phyloP scores from a whole-genome alignment of 345 rosid species.

The Viola odorata region DNA sequence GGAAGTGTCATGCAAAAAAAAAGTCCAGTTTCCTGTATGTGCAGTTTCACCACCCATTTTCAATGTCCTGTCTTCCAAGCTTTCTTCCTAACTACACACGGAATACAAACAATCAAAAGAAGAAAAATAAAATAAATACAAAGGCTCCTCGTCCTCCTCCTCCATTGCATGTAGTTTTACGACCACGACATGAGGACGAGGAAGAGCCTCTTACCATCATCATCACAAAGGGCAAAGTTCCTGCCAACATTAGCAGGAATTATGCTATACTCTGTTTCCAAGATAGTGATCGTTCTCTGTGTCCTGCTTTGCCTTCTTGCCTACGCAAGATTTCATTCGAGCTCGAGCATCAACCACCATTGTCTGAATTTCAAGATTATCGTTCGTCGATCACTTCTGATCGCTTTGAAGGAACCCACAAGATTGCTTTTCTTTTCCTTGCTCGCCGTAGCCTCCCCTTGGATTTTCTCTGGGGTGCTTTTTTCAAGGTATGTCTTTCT shows the following conservation, averaged over 20 bases:
- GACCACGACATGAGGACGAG: slow-evolving; percentile 1
- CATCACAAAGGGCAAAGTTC: neutral
- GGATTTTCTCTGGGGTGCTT: slow-evolving; percentile 28
- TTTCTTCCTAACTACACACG: too few relatives aligned
- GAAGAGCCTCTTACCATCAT: neutral
- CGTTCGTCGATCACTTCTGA: neutral
- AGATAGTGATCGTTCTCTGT: neutral
- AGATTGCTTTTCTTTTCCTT: slow-evolving; percentile 29
- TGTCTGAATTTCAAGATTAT: neutral
- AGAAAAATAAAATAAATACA: too few relatives aligned
- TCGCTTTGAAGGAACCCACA: slow-evolving; percentile 8
- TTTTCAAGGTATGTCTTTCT: slow-evolving; percentile 20
- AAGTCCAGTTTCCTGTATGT: neutral
- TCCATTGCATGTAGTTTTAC: too few relatives aligned
- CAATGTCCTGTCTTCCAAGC: too few relatives aligned
- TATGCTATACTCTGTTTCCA: too few relatives aligned
- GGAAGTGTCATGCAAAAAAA: too few relatives aligned
- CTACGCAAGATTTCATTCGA: neutral
- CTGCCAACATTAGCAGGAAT: neutral
- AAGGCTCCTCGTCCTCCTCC: too few relatives aligned
- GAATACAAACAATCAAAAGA: too few relatives aligned
- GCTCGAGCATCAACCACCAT: neutral
- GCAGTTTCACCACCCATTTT: neutral
- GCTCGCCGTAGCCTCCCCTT: slow-evolving; percentile 21
- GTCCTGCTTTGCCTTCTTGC: slow-evolving; percentile 1